These are phyloP conservation scores for Alternaria sp. DNA, from an alignment of 2,329 filamentous ascomycete species.

Conservation along the genomic window DNA sequence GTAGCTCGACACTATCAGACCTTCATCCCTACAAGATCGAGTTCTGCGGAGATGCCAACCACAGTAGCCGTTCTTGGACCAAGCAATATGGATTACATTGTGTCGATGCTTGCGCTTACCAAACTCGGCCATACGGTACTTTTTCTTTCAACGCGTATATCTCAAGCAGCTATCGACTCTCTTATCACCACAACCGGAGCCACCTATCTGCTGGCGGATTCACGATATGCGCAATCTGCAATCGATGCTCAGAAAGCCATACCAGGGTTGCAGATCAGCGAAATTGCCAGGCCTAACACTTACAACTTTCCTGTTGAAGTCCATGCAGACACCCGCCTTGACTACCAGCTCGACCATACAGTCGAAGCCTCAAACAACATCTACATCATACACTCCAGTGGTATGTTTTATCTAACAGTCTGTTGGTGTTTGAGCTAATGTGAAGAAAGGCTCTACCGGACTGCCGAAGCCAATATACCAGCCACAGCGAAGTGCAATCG, in stretches of 20 bases:
- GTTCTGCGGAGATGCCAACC: conserved; percentile 21
- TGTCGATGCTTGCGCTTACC: conserved; percentile 61
- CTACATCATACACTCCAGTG: conserved; percentile 37
- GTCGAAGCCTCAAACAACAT: conserved; percentile 26
- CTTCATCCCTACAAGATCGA: conserved; percentile 24
- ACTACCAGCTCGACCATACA: conserved; percentile 26
- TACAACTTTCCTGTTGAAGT: conserved; percentile 34
- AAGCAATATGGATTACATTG: conserved; percentile 62
- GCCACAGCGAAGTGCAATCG: conserved; percentile 53
- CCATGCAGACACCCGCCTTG: conserved; percentile 31
- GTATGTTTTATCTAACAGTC: conserved; percentile 17
- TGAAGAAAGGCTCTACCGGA: conserved; percentile 60
- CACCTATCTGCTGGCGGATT: conserved; percentile 27
- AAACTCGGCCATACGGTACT: conserved; percentile 63
- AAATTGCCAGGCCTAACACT: conserved; percentile 18
- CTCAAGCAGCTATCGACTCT: conserved; percentile 58
- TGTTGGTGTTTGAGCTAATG: not conserved
- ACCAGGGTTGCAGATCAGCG: conserved; percentile 10
- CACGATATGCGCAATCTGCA: conserved; percentile 45
- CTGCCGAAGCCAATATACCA: conserved; percentile 69
- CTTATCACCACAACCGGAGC: conserved; percentile 43
- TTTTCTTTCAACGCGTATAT: conserved; percentile 62
- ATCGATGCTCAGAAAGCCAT: conserved; percentile 14
- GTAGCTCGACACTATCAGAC: conserved; percentile 29
- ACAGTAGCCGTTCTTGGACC: conserved; percentile 59